Conservation (phyloP, 257 asterid species). For the Rauvolfia tetraphylla region DNA sequence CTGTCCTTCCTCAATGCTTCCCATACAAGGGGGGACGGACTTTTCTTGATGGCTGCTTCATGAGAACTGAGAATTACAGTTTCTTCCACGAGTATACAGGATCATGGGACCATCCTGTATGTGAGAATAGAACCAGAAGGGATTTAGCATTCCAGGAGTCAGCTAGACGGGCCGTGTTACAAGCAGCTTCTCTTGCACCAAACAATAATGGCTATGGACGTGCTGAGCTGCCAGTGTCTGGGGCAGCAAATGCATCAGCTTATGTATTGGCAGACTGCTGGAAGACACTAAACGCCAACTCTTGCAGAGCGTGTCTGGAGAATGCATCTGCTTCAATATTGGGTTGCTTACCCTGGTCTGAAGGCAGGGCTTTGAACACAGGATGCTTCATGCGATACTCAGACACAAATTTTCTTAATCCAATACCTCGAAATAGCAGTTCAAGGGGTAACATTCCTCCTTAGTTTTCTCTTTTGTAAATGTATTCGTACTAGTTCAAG, state of each 20-base stretch:
- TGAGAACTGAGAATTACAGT: conserved; percentile 65
- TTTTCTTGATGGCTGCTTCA: conserved; percentile 79
- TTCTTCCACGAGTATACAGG: conserved; percentile 52
- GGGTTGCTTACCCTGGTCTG: conserved; percentile 44
- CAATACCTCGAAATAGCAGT: conserved; percentile 35
- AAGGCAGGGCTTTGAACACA: conserved; percentile 41
- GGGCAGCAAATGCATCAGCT: conserved; percentile 31
- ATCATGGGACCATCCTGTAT: conserved; percentile 25
- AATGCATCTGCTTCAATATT: conserved; percentile 37
- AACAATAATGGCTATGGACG: conserved; percentile 29
- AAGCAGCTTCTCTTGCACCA: conserved; percentile 29
- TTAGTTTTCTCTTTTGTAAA: background rate
- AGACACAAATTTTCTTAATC: conserved; percentile 39
- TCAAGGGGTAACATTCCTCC: conserved; percentile 51
- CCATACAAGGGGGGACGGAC: conserved; percentile 65
- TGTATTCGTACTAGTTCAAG: conserved; percentile 29
- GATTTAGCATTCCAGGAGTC: conserved; percentile 21
- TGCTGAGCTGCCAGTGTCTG: conserved; percentile 24
- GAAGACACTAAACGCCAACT: conserved; percentile 31
- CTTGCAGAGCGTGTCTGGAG: conserved; percentile 36
- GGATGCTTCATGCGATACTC: conserved; percentile 54
- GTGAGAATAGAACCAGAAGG: conserved; percentile 36
- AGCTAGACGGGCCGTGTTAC: conserved; percentile 32
- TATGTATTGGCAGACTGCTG: conserved; percentile 44
- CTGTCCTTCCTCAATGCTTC: conserved; percentile 64